phyloP scores from a whole-genome alignment of 345 rosid genomes.

The Arabidopsis thaliana region DNA sequence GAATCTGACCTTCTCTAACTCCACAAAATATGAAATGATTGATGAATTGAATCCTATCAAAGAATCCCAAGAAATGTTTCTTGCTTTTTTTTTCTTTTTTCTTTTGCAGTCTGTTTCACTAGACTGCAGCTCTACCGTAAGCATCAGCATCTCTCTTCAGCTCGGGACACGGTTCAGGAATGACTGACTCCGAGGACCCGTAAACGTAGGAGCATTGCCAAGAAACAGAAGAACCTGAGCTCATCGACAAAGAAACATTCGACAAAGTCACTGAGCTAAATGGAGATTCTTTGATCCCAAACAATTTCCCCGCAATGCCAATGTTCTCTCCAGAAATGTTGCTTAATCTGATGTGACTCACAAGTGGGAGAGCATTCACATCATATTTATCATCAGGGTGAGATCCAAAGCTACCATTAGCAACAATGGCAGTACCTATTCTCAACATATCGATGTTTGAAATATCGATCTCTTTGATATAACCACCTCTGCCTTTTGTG shows the following conservation, averaged over 20 bases:
- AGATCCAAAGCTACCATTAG: slow-evolving; percentile 54
- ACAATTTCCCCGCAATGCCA: slow-evolving; percentile 47
- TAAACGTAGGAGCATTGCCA: slow-evolving; percentile 56
- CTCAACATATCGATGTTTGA: slow-evolving; percentile 50
- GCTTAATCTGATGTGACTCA: slow-evolving; percentile 50
- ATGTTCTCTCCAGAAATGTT: slow-evolving; percentile 52
- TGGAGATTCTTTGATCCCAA: slow-evolving; percentile 58
- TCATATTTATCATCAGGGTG: slow-evolving; percentile 63
- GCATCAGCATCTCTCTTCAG: slow-evolving; percentile 39
- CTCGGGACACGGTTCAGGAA: slow-evolving; percentile 54
- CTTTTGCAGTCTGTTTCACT: slow-evolving; percentile 40
- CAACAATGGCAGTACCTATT: slow-evolving; percentile 48
- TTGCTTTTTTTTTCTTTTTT: background rate
- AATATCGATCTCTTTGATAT: slow-evolving; percentile 51
- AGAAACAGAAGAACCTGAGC: slow-evolving; percentile 29
- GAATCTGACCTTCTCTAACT: slow-evolving; percentile 52
- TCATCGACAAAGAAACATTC: slow-evolving; percentile 52
- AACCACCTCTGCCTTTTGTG: slow-evolving; percentile 63
- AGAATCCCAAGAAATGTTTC: slow-evolving; percentile 52
- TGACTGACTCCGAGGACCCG: slow-evolving; percentile 46
- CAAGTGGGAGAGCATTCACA: slow-evolving; percentile 51
- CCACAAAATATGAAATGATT: slow-evolving; percentile 35
- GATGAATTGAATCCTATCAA: slow-evolving; percentile 39
- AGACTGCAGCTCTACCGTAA: slow-evolving; percentile 53
- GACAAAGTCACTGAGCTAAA: slow-evolving; percentile 52